These are phyloP conservation scores for Penicillium samsonianum DNA, from an alignment of 495 filamentous ascomycete species.

Conservation along the genomic window DNA sequence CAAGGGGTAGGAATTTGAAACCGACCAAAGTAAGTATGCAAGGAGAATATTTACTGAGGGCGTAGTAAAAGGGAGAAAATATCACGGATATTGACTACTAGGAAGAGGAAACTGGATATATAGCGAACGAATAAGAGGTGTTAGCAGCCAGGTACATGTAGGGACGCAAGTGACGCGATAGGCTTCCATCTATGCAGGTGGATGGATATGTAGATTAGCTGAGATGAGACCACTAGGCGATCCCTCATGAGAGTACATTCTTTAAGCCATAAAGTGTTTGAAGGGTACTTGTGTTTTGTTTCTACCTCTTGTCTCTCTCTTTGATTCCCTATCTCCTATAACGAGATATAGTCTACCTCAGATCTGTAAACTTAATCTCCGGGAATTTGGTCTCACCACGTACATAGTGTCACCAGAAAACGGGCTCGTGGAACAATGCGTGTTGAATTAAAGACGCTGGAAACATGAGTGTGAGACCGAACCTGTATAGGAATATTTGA, in stretches of 20 bases:
- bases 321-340: background rate
- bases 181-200: background rate
- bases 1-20: background rate
- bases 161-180: background rate
- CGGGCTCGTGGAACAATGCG: background rate
- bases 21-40: background rate
- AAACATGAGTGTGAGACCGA: background rate
- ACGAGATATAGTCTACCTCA: background rate
- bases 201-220: no score
- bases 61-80: background rate
- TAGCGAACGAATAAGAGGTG: background rate
- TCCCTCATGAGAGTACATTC: background rate
- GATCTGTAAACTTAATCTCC: background rate
- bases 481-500: background rate
- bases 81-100: background rate
- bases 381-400: background rate
- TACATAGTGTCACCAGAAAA: background rate
- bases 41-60: background rate
- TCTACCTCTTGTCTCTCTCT: background rate
- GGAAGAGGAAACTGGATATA: background rate
- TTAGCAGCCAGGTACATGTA: background rate
- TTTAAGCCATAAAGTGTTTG: background rate
- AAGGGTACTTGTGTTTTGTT: background rate
- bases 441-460: background rate
- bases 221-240: no score